Base-by-base conservation (phyloP, 2,329 filamentous ascomycete genomes). In the Chaetoscypha palmicola region DNA sequence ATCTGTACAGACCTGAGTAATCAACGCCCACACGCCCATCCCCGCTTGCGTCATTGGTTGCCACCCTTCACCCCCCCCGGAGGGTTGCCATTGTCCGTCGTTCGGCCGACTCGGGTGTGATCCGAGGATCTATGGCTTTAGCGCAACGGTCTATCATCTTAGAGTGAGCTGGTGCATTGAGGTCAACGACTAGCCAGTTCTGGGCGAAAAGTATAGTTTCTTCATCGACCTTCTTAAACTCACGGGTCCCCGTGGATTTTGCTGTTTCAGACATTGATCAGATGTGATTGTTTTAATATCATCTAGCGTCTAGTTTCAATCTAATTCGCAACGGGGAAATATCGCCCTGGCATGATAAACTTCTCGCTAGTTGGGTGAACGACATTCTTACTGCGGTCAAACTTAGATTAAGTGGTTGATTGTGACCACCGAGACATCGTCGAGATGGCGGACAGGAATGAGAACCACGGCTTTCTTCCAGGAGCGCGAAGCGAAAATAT, bases 401-500 rank as follows among this genome's bases (percentile, higher is more conserved):
- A 7, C 8, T 10, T 33, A 33, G 14, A 7, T 33, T 9, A 16
- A 33, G 7, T 33, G 8, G 30, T 33, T n/a, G 5, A 5, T 36
- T 14, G 8, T 19, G 14, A 21, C 14, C 8, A 19, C 33, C 9
- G 33, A 19, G 21, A 19, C 14, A 19, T 19, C 5, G n/a, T 36
- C 19, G 21, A 36, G 7, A 36, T 36, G 33, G 8, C 33, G 19
- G 12, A 10, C 33, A 19, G 21, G 8, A 9, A 19, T 9, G 33
- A 36, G 8, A 17, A 21, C 17, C 14, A 35, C 24, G 39, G 34
- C 10, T n/a, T 49, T 41, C 22, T 34, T 21, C 23, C 49, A 46
- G 9, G 36, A 40, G 14, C 30, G 47, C 8, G 36, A 38, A n/a
- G n/a, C 7, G 30, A 47, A 14, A 54, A 52, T 9, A 52, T 54